Base-by-base conservation (phyloP, 306 rosid species). In the Cicer judaicum region DNA sequence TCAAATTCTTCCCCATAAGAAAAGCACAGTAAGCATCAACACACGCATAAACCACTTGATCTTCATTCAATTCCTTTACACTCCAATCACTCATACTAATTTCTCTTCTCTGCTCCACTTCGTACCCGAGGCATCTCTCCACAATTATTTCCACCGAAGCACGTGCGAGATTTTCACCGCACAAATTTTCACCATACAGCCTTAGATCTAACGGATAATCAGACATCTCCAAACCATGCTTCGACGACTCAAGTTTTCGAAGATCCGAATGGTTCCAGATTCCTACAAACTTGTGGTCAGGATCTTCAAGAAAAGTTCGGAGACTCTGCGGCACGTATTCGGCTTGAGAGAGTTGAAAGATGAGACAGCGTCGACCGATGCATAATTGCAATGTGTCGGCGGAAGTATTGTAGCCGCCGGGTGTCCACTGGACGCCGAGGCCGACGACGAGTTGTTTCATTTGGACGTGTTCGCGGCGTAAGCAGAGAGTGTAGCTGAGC, bases 341-440 rank as follows among this genome's bases (percentile, higher is more conserved):
- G 7, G 84, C n/a, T 7, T 73, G 65, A 18, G 42, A 8, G 3
- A 87, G 67, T 54, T 84, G 88, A 49, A 66, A 72, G 24, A 84
- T 44, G 36, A 87, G 88, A 70, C 86, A 81, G 16, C 79, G 73
- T 34, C 43, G 38, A 19, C 87, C 87, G 16, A 84, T 43, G 75
- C 86, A 81, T 50, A 87, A 68, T 42, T 84, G 88, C 68, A 87
- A 66, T 0, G 73, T 61, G 10, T 82, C 84, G 18, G 80, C 78
- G 62, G 86, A 81, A 40, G 48, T 6, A 10, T 24, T 7, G 0
- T 0, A 1, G 2, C 2, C 0, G 13, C 46, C 14, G 1, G 88
- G 80, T 5, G 78, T 76, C 88, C 88, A 87, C 47, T 87, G 88
- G 11, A 87, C 76, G 50, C 87, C 88, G 67, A 84, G 83, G 9